Base-by-base conservation (phyloP, 208 protist species). In the Wallacemonas rigidus region DNA sequence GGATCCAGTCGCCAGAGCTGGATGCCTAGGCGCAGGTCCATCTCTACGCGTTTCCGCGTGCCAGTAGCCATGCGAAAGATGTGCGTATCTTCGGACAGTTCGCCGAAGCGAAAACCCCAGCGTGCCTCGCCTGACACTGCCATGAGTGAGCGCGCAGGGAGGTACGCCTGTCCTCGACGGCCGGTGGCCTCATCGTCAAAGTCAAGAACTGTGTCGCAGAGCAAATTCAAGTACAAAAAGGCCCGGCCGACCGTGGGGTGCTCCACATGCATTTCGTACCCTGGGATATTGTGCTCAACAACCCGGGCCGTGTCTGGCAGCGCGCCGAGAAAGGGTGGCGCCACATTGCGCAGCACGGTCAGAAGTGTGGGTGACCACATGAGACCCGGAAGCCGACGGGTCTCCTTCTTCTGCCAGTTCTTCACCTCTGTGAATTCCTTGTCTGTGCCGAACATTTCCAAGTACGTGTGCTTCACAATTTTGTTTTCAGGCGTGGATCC, bases 231-330 rank as follows among this genome's bases (percentile, higher is more conserved):
- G 47, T 95, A 94, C 8, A 95, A 64, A 56, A 95, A 96, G 6
- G 67, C 68, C n/a, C 78, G 81, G 54, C 92, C 92, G 12, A 93
- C 86, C 12, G 87, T 95, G 9, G 92, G 92, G 72, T 93, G 89
- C 76, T 96, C 89, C 4, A 85, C 76, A 64, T 96, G 92, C 81
- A 93, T 86, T 63, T 96, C 92, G 39, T 96, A 96, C 11, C 92
- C 92, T 0, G 92, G 85, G 17, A 93, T 56, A 43, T 86, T 78
- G 69, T 96, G 89, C 74, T 96, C 92, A 1, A 96, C 88, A 1
- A 96, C 86, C 8, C 92, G 87, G n/a, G 83, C 92, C 2, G 84
- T 93, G 79, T 96, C 89, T 0, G 87, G 87, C 60, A 90, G 68
- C 0, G 44, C 36, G 47, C 82, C 81, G 0, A 89, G 64, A n/a